Evolutionary conservation across 768 basidiomycete genomes (phyloP).

Genomic region (Rhodotorula paludigena): DNA sequence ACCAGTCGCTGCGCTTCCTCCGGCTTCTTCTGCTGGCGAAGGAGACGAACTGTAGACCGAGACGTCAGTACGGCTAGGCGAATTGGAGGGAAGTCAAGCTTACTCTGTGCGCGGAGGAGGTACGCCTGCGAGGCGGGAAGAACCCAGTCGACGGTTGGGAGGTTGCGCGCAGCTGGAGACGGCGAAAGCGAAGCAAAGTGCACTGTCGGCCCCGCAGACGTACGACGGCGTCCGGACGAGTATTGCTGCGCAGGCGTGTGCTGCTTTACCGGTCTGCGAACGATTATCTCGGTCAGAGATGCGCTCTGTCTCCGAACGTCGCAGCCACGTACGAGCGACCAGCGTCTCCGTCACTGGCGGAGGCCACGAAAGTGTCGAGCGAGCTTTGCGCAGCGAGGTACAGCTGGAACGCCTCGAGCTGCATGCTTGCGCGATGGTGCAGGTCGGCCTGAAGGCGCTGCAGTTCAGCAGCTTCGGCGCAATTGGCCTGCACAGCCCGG

Average conservation of each 20-base stretch:
- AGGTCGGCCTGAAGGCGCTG: conserved; percentile 22
- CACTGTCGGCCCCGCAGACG: background rate
- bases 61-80: background rate
- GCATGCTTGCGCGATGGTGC: conserved; percentile 8
- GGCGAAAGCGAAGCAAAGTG: conserved; percentile 4
- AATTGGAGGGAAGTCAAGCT: conserved; percentile 54
- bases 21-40: conserved; percentile 50
- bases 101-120: conserved; percentile 34
- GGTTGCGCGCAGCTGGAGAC: background rate
- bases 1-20: conserved; percentile 51
- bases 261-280: conserved; percentile 8
- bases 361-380: conserved; percentile 22
- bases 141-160: conserved; percentile 4
- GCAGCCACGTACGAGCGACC: conserved; percentile 5
- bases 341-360: conserved; percentile 9
- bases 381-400: conserved; percentile 20
- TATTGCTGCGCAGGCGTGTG: conserved; percentile 6
- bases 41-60: conserved; percentile 9
- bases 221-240: background rate
- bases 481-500: conserved; percentile 53
- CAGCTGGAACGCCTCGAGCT: conserved; percentile 6
- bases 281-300: background rate
- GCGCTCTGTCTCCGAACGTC: background rate
- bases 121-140: conserved; percentile 12
- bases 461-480: conserved; percentile 37